phyloP scores from a whole-genome alignment of 2,329 filamentous ascomycete genomes.

The Plectosphaerella plurivora region DNA sequence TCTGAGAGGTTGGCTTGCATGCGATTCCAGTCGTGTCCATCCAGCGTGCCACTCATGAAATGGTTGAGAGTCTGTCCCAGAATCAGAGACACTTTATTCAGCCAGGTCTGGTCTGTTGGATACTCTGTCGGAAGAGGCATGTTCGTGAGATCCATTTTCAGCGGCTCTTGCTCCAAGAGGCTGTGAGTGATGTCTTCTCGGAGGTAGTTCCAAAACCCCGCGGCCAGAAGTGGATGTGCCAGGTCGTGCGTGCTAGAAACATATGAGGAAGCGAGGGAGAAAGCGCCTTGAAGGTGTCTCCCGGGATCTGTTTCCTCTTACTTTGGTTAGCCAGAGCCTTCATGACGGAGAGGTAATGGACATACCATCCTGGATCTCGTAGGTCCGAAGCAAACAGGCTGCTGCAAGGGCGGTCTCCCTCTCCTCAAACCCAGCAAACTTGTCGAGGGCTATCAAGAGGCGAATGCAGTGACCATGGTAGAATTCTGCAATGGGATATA shows the following conservation, averaged over 20 bases:
- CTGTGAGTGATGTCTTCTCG: constrained; percentile 50
- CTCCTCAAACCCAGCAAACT: constrained; percentile 20
- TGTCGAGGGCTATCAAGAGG: constrained; percentile 30
- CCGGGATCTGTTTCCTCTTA: constrained; percentile 35
- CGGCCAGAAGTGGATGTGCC: constrained; percentile 24
- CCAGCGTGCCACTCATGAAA: constrained; percentile 17
- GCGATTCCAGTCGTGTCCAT: constrained; percentile 13
- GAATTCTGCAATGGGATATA: constrained; percentile 24
- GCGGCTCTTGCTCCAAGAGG: constrained; percentile 33
- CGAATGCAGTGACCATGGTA: constrained; percentile 36
- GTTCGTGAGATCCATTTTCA: constrained; percentile 33
- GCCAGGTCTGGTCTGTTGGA: constrained; percentile 22
- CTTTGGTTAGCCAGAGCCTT: not conserved
- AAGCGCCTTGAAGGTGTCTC: constrained; percentile 40
- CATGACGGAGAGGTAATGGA: not conserved
- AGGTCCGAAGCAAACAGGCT: constrained; percentile 42
- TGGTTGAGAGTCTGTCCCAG: constrained; percentile 38
- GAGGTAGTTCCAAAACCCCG: constrained; percentile 47
- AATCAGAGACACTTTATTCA: constrained; percentile 36
- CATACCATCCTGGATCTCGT: constrained; percentile 41
- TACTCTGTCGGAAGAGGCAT: constrained; percentile 10
- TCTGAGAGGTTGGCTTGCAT: constrained; percentile 15
- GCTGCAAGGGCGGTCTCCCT: constrained; percentile 37
- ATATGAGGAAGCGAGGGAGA: constrained; percentile 32
- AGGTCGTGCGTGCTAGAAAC: constrained; percentile 14